A percentile compares a stretch with the other conserved stretches of the same genome.
Conservation (phyloP, 2,329 filamentous ascomycete genomes). For the Monilinia vaccinii-corymbosi region DNA sequence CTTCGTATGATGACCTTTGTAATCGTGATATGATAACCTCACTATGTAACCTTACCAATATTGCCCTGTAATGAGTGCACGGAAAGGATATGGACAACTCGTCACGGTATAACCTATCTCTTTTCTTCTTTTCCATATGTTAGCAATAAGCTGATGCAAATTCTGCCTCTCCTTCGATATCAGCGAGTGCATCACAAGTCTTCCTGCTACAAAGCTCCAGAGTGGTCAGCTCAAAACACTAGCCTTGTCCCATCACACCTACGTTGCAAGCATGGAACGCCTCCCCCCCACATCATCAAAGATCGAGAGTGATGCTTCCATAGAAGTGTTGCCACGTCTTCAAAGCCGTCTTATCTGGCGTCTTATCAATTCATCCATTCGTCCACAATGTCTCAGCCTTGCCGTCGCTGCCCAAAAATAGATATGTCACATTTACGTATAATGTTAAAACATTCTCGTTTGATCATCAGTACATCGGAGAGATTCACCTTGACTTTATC, state of each 20-base stretch:
- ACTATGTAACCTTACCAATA: background rate
- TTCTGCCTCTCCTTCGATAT: background rate
- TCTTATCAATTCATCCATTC: background rate
- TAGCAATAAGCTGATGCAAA: background rate
- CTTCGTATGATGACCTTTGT: background rate
- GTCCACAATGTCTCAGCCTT: background rate
- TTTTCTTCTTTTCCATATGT: background rate
- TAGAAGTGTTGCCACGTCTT: background rate
- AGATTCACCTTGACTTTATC: background rate
- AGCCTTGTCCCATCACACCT: background rate
- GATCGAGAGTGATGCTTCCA: background rate
- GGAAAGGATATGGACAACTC: background rate
- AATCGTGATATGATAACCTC: background rate
- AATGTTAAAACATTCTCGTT: background rate
- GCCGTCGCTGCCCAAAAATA: background rate
- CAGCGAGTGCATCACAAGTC: background rate
- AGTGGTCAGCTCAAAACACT: background rate
- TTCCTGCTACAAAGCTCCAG: background rate
- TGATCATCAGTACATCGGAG: background rate
- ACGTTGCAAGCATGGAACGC: background rate
- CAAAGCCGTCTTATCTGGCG: background rate
- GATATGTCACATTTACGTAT: background rate
- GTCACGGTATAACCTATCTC: background rate
- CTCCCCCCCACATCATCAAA: background rate
- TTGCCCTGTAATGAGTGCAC: background rate